Evolutionary conservation across 1,284 basidiomycete species (phyloP).

Genomic region (Sanguinoderma infundibulare): DNA sequence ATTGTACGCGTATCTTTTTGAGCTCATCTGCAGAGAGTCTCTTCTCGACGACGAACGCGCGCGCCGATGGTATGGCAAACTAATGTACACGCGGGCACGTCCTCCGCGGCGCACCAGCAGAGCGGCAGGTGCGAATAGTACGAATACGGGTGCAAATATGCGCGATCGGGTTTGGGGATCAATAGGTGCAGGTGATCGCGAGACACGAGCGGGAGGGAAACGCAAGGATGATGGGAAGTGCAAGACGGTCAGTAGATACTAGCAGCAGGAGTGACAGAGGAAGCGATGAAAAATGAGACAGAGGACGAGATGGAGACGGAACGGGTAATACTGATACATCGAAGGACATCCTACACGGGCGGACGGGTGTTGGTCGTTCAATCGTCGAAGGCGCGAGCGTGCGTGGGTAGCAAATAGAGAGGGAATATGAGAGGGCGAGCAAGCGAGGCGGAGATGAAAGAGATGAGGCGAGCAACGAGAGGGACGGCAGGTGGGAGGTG

Average conservation of each 20-base stretch:
- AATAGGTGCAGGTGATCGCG: too few relatives aligned
- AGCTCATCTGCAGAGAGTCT: background rate
- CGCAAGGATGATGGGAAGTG: background rate
- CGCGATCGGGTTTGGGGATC: too few relatives aligned
- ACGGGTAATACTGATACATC: background rate
- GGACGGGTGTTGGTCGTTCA: background rate
- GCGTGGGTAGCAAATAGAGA: background rate
- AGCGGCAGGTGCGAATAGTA: background rate
- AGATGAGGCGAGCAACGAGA: constrained; percentile 5
- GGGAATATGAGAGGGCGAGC: background rate
- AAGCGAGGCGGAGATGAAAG: constrained; percentile 2
- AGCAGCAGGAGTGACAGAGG: background rate
- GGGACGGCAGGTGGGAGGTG: background rate
- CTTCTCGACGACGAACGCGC: background rate
- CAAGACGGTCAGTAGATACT: background rate
- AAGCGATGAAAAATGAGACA: background rate
- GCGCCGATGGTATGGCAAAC: constrained; percentile 4
- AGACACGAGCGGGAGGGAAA: background rate
- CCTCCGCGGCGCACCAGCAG: background rate
- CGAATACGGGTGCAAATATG: too few relatives aligned
- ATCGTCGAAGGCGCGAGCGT: background rate
- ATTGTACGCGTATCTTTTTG: constrained; percentile 16
- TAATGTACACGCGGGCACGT: constrained; percentile 20
- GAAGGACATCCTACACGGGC: background rate
- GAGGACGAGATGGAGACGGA: background rate